Percentiles rank a stretch among this genome's conserved stretches.
Evolutionary conservation across 2,329 filamentous ascomycete genomes (phyloP).

Genomic region (Coniochaeta prunicola): DNA sequence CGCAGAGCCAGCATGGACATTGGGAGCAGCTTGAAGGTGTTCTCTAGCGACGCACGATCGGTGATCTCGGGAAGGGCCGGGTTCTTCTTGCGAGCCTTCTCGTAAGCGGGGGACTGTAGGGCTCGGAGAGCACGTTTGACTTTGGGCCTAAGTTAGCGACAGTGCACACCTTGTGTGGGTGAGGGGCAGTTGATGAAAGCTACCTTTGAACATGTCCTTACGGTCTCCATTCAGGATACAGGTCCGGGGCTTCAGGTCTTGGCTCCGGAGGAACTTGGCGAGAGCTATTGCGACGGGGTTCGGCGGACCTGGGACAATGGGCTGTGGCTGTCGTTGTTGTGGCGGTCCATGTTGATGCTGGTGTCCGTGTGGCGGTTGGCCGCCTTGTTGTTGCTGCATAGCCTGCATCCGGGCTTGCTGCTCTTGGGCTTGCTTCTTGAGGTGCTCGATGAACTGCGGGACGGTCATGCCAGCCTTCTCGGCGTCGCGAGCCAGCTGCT

Average conservation of each 20-base stretch:
- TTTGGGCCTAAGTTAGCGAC: conserved; percentile 27
- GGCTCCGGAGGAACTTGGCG: conserved; percentile 76
- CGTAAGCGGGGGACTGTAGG: conserved; percentile 81
- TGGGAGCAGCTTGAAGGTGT: conserved; percentile 89
- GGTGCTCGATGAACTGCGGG: conserved; percentile 71
- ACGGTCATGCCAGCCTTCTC: conserved; percentile 78
- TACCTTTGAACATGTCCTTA: conserved; percentile 97
- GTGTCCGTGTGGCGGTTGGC: conserved; percentile 22
- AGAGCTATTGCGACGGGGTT: conserved; percentile 85
- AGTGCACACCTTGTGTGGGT: background rate
- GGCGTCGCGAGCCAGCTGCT: conserved; percentile 75
- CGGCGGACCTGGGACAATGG: conserved; percentile 70
- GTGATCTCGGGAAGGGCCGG: conserved; percentile 80
- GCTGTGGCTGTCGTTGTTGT: conserved; percentile 41
- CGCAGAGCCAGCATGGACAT: conserved; percentile 90
- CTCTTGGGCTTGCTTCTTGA: conserved; percentile 49
- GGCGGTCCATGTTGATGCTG: conserved; percentile 30
- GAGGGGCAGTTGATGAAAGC: background rate
- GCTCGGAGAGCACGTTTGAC: conserved; percentile 95
- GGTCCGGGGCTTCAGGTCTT: conserved; percentile 82
- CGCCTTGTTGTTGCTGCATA: conserved; percentile 26
- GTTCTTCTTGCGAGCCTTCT: conserved; percentile 85
- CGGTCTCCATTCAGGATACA: conserved; percentile 93
- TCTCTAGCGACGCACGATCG: conserved; percentile 83
- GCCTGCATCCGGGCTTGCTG: conserved; percentile 41